These are phyloP conservation scores for Venturia effusa DNA, from an alignment of 2,329 filamentous ascomycete genomes.

Conservation along the genomic window DNA sequence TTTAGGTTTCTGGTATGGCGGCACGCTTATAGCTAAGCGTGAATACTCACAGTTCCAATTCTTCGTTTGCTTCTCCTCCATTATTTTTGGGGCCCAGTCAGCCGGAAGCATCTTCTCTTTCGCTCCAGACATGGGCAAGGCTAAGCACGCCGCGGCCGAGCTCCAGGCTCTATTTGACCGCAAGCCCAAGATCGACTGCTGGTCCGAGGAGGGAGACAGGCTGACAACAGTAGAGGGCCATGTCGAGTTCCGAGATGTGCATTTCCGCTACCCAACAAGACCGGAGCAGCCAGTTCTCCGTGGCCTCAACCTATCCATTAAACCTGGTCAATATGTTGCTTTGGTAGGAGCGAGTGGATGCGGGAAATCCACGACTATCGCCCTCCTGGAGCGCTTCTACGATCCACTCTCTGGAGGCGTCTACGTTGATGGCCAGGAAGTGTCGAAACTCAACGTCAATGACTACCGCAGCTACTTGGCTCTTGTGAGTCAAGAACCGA, in stretches of 20 bases:
- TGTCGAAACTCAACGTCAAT: constrained; percentile 70
- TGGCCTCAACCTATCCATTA: constrained; percentile 63
- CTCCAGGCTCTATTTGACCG: constrained; percentile 79
- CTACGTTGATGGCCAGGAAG: constrained; percentile 72
- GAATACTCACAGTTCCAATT: constrained; percentile 79
- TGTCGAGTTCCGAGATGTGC: constrained; percentile 84
- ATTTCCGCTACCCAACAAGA: constrained; percentile 88
- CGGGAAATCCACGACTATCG: constrained; percentile 89
- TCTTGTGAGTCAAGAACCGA: constrained; percentile 89
- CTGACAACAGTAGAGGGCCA: constrained; percentile 58
- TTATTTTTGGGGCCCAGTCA: constrained; percentile 87
- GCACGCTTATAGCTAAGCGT: constrained; percentile 56
- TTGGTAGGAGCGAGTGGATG: constrained; percentile 91
- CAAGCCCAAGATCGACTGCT: constrained; percentile 70
- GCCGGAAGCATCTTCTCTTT: constrained; percentile 85
- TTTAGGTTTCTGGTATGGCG: constrained; percentile 88
- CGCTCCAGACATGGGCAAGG: constrained; percentile 87
- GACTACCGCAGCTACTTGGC: constrained; percentile 76
- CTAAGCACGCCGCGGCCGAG: constrained; percentile 68
- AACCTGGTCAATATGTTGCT: constrained; percentile 73
- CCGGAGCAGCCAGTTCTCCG: constrained; percentile 86
- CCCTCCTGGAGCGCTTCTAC: constrained; percentile 87
- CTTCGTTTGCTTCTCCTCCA: constrained; percentile 78
- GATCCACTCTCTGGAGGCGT: constrained; percentile 74
- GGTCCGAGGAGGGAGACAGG: constrained; percentile 57